These are phyloP conservation scores for Gossypium anomalum DNA, from an alignment of 345 rosid species.

Conservation along the genomic window DNA sequence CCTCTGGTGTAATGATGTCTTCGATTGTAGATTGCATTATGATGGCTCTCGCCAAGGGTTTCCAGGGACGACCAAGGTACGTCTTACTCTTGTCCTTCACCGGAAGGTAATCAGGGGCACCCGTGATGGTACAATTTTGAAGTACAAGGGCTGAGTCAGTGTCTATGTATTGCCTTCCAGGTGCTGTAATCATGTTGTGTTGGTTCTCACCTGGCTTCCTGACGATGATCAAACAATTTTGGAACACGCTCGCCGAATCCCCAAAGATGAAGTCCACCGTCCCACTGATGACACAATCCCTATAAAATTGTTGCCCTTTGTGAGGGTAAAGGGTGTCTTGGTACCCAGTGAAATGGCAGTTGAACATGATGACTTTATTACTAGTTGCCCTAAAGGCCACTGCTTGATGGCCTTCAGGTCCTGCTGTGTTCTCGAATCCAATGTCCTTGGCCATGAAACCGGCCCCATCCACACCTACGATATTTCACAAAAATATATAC, in stretches of 20 bases:
- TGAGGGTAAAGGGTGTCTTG: slow-evolving; percentile 72
- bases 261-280: slow-evolving; percentile 78
- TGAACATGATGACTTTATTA: slow-evolving; percentile 44
- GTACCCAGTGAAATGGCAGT: slow-evolving; percentile 55
- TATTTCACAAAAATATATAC: neutral
- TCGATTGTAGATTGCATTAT: slow-evolving; percentile 50
- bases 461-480: slow-evolving; percentile 41
- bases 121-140: slow-evolving; percentile 55
- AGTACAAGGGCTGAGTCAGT: slow-evolving; percentile 47
- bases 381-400: slow-evolving; percentile 63
- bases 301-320: slow-evolving; percentile 63
- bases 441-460: slow-evolving; percentile 64
- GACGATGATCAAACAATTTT: slow-evolving; percentile 53
- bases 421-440: slow-evolving; percentile 67
- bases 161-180: slow-evolving; percentile 34
- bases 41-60: slow-evolving; percentile 45
- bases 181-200: slow-evolving; percentile 53
- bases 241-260: slow-evolving; percentile 46
- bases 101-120: slow-evolving; percentile 33
- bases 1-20: slow-evolving; percentile 50
- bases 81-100: slow-evolving; percentile 18
- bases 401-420: slow-evolving; percentile 54
- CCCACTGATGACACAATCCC: slow-evolving; percentile 60
- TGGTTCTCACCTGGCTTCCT: slow-evolving; percentile 14
- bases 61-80: slow-evolving; percentile 62